Evolutionary conservation across 1,139 yeast species (phyloP).

Genomic region (Candida sp.): DNA sequence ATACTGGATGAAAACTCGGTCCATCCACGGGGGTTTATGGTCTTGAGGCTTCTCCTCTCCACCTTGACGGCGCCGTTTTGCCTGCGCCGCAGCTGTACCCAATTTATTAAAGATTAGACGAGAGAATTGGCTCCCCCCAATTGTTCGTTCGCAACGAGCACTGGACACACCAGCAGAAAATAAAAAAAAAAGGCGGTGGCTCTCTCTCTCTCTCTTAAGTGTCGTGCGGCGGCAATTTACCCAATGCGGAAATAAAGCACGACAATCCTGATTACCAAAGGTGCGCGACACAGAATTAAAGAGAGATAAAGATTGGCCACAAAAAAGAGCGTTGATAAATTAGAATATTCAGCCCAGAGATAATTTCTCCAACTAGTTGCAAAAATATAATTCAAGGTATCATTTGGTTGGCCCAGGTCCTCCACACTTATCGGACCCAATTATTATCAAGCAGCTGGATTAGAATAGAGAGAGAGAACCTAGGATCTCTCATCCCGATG

Average conservation of each 20-base stretch:
- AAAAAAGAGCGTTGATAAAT: not conserved
- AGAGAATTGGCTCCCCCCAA: no score
- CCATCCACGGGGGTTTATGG: no score
- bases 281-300: not conserved
- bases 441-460: not conserved
- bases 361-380: not conserved
- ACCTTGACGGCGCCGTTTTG: no score
- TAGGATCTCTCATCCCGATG: no score
- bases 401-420: not conserved
- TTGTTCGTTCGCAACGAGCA: no score
- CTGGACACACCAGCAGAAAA: no score
- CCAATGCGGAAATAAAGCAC: not conserved
- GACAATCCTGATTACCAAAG: not conserved
- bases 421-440: not conserved
- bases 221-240: not conserved
- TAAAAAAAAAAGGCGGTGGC: no score
- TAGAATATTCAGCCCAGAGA: not conserved
- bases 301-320: not conserved
- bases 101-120: no score
- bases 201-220: not conserved
- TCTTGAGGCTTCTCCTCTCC: no score
- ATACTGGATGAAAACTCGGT: no score
- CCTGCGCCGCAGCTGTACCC: no score
- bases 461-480: no score
- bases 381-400: not conserved